These are phyloP conservation scores for Linanthus parryae DNA, from an alignment of 148 eudicot species.

Conservation along the genomic window DNA sequence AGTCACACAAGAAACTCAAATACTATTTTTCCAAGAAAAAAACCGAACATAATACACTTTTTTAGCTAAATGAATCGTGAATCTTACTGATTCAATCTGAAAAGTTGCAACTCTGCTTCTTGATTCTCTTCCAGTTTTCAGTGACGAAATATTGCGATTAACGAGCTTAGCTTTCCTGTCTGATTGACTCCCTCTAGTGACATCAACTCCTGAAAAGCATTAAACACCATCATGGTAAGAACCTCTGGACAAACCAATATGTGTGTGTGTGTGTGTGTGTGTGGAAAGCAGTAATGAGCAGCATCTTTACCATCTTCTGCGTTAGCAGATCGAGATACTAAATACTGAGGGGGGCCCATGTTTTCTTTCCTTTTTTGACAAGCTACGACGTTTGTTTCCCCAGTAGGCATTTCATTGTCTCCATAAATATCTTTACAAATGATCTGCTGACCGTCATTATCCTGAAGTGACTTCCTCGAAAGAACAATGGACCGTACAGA, in stretches of 20 bases:
- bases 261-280: too few species aligned
- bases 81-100: slow-evolving; percentile 30
- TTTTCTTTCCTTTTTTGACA: slow-evolving; percentile 19
- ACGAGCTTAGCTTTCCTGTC: slow-evolving; percentile 22
- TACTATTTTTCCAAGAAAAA: background rate
- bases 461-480: slow-evolving; percentile 15
- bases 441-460: slow-evolving; percentile 12
- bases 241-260: slow-evolving; percentile 2
- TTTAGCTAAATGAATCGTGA: background rate
- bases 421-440: slow-evolving; percentile 13
- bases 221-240: background rate
- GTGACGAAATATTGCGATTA: slow-evolving; percentile 20
- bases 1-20: background rate
- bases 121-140: slow-evolving; percentile 13
- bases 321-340: slow-evolving; percentile 11
- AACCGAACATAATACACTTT: slow-evolving; percentile 3
- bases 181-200: slow-evolving; percentile 18
- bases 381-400: too few species aligned
- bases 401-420: slow-evolving; percentile 14
- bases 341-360: slow-evolving; percentile 8
- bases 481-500: slow-evolving; percentile 10
- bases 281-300: slow-evolving; percentile 1
- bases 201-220: slow-evolving; percentile 28
- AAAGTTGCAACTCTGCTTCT: slow-evolving; percentile 11
- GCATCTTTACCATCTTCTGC: slow-evolving; percentile 18